Percentiles rank a stretch among this genome's conserved stretches.
Evolutionary conservation across 2,329 filamentous ascomycete genomes (phyloP).

Genomic region (Coniochaeta ligniaria): DNA sequence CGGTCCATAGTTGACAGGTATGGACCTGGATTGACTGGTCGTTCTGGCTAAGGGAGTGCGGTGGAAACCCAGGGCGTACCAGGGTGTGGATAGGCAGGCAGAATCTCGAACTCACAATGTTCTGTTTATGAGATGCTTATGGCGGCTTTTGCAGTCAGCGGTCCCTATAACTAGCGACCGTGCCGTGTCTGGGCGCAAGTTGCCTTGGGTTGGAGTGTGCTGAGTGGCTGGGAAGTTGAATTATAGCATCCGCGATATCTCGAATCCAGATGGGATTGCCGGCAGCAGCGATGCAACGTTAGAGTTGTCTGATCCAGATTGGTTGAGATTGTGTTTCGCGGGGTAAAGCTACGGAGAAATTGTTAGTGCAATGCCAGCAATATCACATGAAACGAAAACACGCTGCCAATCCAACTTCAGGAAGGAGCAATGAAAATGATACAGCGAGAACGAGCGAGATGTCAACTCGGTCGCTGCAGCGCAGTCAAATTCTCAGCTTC

Average conservation of each 20-base stretch:
- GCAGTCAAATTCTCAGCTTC: background rate
- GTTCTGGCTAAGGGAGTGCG: constrained; percentile 6
- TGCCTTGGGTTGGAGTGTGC: background rate
- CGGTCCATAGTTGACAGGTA: constrained; percentile 6
- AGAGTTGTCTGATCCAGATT: constrained; percentile 10
- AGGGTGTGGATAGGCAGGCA: constrained; percentile 2
- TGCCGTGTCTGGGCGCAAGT: constrained; percentile 11
- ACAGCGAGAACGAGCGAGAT: background rate
- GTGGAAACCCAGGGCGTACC: background rate
- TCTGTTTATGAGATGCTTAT: constrained; percentile 18
- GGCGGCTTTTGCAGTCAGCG: constrained; percentile 2
- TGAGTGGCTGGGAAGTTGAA: background rate
- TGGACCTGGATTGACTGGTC: constrained; percentile 1
- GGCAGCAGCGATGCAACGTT: constrained; percentile 8
- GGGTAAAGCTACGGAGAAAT: constrained; percentile 5
- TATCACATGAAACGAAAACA: background rate
- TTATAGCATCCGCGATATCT: constrained; percentile 9
- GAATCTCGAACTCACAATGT: background rate
- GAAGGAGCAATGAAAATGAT: background rate
- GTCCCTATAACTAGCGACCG: constrained; percentile 4
- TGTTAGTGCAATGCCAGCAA: constrained; percentile 1
- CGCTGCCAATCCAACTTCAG: background rate
- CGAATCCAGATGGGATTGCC: constrained; percentile 6
- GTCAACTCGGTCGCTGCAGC: background rate
- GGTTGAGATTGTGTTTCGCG: constrained; percentile 10